These are phyloP conservation scores for Neofusicoccum umdonicola DNA, from an alignment of 2,329 filamentous ascomycete genomes.

Conservation along the genomic window DNA sequence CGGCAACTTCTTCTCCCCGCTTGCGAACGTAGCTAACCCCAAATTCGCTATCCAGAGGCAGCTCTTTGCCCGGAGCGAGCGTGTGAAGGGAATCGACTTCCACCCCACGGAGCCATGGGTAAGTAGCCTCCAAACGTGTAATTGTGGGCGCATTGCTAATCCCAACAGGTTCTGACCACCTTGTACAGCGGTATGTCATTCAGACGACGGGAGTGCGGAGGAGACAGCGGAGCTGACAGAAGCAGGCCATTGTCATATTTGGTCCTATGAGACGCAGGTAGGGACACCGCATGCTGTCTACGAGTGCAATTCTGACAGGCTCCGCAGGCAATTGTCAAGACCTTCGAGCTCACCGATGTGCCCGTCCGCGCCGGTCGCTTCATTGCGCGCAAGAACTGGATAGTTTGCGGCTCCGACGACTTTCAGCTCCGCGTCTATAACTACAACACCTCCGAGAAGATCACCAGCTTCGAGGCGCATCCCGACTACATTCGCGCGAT, in stretches of 20 bases:
- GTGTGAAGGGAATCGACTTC: slow-evolving; percentile 92
- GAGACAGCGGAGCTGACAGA: slow-evolving; percentile 27
- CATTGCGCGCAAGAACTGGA: slow-evolving; percentile 98
- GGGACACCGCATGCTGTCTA: neutral
- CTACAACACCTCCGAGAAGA: slow-evolving; percentile 99
- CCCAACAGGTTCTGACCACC: slow-evolving; percentile 70
- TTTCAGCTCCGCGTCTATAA: slow-evolving; percentile 84
- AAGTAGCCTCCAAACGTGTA: slow-evolving; percentile 26
- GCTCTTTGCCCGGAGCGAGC: slow-evolving; percentile 85
- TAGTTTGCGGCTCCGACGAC: slow-evolving; percentile 91
- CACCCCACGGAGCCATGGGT: slow-evolving; percentile 97
- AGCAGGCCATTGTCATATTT: slow-evolving; percentile 94
- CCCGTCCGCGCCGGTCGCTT: slow-evolving; percentile 96
- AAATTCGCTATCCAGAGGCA: slow-evolving; percentile 61
- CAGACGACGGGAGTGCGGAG: slow-evolving; percentile 9
- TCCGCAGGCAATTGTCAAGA: slow-evolving; percentile 81
- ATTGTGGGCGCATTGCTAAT: slow-evolving; percentile 22
- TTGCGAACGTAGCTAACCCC: slow-evolving; percentile 36
- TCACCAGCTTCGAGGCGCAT: slow-evolving; percentile 94
- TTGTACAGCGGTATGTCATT: slow-evolving; percentile 77
- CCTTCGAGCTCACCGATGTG: slow-evolving; percentile 97
- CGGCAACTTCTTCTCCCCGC: neutral
- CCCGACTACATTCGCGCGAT: slow-evolving; percentile 98
- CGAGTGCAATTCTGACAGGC: slow-evolving; percentile 23
- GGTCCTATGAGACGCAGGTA: slow-evolving; percentile 92